A percentile compares a stretch with the other conserved stretches of the same genome.
Evolutionary conservation across 179 eudicot species (phyloP).

Genomic region (Corrigiola litoralis): DNA sequence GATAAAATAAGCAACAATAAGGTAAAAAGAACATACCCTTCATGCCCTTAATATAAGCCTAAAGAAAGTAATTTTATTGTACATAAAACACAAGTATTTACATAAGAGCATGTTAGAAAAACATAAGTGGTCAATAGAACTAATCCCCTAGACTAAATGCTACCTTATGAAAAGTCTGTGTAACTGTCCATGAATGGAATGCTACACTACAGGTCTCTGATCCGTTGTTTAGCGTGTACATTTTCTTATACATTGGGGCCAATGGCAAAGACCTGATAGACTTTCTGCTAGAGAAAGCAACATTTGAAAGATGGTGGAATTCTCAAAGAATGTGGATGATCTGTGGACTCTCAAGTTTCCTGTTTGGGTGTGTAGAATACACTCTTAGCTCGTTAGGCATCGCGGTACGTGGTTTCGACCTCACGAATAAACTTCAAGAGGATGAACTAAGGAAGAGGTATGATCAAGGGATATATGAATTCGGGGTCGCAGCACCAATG

Average conservation of each 20-base stretch:
- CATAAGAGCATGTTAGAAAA: too few relatives aligned
- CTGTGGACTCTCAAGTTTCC: slow-evolving; percentile 40
- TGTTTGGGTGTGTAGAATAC: slow-evolving; percentile 50
- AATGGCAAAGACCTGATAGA: slow-evolving; percentile 61
- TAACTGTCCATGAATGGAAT: too few relatives aligned
- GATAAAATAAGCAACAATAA: too few relatives aligned
- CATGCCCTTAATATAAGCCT: too few relatives aligned
- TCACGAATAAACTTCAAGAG: slow-evolving; percentile 63
- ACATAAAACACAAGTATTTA: too few relatives aligned
- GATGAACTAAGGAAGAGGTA: slow-evolving; percentile 55
- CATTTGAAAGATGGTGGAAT: slow-evolving; percentile 68
- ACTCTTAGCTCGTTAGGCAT: slow-evolving; percentile 39
- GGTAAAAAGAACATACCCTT: too few relatives aligned
- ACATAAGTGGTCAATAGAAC: too few relatives aligned
- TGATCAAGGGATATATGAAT: slow-evolving; percentile 61
- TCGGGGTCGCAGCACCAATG: slow-evolving; percentile 66
- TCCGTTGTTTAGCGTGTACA: slow-evolving; percentile 39
- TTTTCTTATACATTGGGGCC: slow-evolving; percentile 55
- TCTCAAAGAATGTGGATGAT: slow-evolving; percentile 77
- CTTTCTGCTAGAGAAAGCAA: slow-evolving; percentile 40
- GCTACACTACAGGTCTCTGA: slow-evolving; percentile 46
- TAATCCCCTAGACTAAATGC: too few relatives aligned
- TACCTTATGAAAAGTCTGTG: too few relatives aligned
- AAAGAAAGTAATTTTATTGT: too few relatives aligned
- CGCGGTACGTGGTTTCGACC: slow-evolving; percentile 40